A percentile compares a stretch with the other conserved stretches of the same genome.
phyloP scores from a whole-genome alignment of 73 alveolate species.

The Paramecium sonneborni region DNA sequence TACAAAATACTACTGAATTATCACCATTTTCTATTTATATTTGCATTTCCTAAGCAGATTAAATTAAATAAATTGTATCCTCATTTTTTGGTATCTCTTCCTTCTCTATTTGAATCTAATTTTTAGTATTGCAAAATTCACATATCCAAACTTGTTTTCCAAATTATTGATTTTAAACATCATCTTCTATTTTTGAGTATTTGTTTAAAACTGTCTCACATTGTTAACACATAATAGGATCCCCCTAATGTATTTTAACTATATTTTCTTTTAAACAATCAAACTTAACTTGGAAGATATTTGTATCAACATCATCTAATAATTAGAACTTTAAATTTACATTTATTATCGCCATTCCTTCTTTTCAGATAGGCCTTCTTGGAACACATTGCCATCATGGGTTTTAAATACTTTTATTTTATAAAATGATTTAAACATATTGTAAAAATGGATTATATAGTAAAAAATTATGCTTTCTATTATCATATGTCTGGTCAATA shows the following conservation, averaged over 20 bases:
- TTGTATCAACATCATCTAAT: conserved; percentile 74
- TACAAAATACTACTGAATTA: conserved; percentile 78
- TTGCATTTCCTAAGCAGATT: conserved; percentile 68
- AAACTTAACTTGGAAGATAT: conserved; percentile 72
- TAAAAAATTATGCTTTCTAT: too few species aligned
- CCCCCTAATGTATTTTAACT: conserved; percentile 72
- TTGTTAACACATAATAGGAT: conserved; percentile 79
- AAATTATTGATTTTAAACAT: conserved; percentile 1
- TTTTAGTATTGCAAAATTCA: conserved; percentile 74
- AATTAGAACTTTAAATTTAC: not conserved
- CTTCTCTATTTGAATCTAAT: conserved; percentile 65
- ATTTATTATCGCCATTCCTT: not conserved
- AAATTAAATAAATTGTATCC: conserved; percentile 68
- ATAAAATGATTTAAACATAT: not conserved
- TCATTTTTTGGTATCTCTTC: conserved; percentile 78
- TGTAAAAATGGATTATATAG: not conserved
- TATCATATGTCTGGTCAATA: not conserved
- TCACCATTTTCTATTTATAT: conserved; percentile 21
- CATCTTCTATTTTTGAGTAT: conserved; percentile 67
- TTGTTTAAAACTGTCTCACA: conserved; percentile 83
- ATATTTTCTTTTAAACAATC: conserved; percentile 70
- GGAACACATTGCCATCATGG: conserved; percentile 47
- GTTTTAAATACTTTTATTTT: not conserved
- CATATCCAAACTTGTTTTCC: conserved; percentile 69
- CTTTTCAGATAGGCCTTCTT: conserved; percentile 27